These are phyloP conservation scores for Lepiota venenata DNA, from an alignment of 768 basidiomycete genomes.

Conservation along the genomic window DNA sequence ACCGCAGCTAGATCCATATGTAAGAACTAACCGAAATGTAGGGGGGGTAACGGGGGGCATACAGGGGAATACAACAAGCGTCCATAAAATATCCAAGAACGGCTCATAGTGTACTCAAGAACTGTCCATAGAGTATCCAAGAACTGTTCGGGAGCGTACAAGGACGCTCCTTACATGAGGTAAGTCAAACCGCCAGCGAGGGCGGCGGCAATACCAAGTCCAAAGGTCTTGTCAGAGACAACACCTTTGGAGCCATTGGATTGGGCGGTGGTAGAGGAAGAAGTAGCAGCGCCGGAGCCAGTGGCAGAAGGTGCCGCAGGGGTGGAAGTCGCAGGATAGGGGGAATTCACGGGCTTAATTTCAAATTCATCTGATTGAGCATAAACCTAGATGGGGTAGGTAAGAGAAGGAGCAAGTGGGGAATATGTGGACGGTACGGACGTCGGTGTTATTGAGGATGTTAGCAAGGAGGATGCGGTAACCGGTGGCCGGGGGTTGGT, in stretches of 20 bases:
- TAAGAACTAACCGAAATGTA: no score
- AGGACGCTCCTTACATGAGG: not conserved
- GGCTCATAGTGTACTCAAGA: no score
- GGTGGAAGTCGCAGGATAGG: conserved; percentile 41
- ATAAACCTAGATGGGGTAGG: conserved; percentile 40
- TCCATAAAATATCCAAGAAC: not conserved
- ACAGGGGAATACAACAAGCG: no score
- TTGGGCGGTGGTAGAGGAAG: not conserved
- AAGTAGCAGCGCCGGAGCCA: conserved; percentile 21
- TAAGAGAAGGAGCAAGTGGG: not conserved
- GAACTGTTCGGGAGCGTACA: not conserved
- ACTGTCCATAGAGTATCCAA: conserved; percentile 1
- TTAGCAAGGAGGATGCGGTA: conserved; percentile 53
- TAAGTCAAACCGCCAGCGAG: conserved; percentile 7
- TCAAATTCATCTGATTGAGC: conserved; percentile 55
- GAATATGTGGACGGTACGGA: conserved; percentile 27
- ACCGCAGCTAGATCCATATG: no score
- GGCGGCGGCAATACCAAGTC: conserved; percentile 3
- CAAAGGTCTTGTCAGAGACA: not conserved
- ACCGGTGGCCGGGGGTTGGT: conserved; percentile 36
- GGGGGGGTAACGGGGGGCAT: no score
- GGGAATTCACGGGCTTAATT: conserved; percentile 52
- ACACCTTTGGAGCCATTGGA: not conserved
- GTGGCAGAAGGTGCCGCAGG: conserved; percentile 22
- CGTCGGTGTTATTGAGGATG: conserved; percentile 47